These are phyloP conservation scores for Trichoderma sp. DNA, from an alignment of 2,329 filamentous ascomycete species.

Conservation along the genomic window DNA sequence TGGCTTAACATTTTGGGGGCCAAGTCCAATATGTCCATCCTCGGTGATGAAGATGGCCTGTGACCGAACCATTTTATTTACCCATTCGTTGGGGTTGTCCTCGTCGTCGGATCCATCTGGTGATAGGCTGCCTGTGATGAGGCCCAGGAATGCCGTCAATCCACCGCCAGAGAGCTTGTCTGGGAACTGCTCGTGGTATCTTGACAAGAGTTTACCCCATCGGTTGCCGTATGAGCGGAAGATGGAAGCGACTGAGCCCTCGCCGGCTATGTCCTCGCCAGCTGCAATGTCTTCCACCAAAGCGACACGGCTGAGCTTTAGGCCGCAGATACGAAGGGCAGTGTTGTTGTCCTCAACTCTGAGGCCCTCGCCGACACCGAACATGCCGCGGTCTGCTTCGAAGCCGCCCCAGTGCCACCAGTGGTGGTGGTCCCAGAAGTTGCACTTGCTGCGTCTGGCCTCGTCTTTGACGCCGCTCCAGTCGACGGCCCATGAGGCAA, in stretches of 20 bases:
- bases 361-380: not conserved
- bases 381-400: not conserved
- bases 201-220: not conserved
- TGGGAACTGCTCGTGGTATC: not conserved
- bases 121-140: not conserved
- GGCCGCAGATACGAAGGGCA: not conserved
- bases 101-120: not conserved
- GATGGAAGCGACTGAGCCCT: not conserved
- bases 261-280: not conserved
- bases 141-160: not conserved
- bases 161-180: not conserved
- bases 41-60: conserved; percentile 8
- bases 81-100: not conserved
- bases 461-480: not conserved
- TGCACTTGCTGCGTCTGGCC: not conserved
- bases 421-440: conserved; percentile 2
- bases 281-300: not conserved
- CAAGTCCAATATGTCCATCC: not conserved
- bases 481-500: conserved; percentile 5
- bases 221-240: not conserved
- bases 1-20: not conserved
- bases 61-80: not conserved
- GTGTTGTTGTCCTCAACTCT: not conserved
- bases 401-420: conserved; percentile 11
- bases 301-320: not conserved